Conservation (phyloP, 345 rosid species). For the Gossypium stocksii region DNA sequence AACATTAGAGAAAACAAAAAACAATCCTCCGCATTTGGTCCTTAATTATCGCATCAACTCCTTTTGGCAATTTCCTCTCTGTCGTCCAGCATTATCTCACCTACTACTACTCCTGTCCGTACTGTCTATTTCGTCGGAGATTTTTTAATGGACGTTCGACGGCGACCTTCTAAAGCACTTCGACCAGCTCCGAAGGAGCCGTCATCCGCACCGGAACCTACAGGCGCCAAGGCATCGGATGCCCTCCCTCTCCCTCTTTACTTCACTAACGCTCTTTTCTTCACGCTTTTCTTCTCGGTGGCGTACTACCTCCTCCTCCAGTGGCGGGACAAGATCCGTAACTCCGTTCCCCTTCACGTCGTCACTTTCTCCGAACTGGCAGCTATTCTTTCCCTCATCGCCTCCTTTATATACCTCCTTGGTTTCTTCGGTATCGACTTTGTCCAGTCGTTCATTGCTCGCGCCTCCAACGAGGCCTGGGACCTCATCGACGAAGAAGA, state of each 20-base stretch:
- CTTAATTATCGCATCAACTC: neutral
- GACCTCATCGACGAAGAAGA: conserved; percentile 20
- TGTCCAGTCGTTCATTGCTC: conserved; percentile 33
- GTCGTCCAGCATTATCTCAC: neutral
- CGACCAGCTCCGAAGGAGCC: neutral
- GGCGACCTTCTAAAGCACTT: conserved; percentile 37
- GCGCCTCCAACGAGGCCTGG: conserved; percentile 29
- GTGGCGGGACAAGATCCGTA: conserved; percentile 28
- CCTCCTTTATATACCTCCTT: conserved; percentile 25
- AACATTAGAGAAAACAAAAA: no score
- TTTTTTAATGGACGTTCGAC: conserved; percentile 17
- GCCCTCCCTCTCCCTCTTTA: conserved; percentile 37
- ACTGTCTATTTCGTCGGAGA: neutral
- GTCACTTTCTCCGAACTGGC: conserved; percentile 32
- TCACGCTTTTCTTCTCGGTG: conserved; percentile 39
- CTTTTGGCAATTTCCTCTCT: neutral
- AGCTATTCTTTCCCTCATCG: conserved; percentile 31
- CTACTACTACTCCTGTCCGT: neutral
- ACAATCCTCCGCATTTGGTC: neutral
- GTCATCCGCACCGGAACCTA: neutral
- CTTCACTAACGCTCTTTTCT: conserved; percentile 36
- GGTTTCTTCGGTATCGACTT: conserved; percentile 41
- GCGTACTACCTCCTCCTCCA: conserved; percentile 35
- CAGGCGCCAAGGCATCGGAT: conserved; percentile 26
- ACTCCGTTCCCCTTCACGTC: conserved; percentile 35